A percentile compares a stretch with the other conserved stretches of the same genome.
phyloP scores from a whole-genome alignment of 2,329 filamentous ascomycete genomes.

The Botrytis hyacinthi region DNA sequence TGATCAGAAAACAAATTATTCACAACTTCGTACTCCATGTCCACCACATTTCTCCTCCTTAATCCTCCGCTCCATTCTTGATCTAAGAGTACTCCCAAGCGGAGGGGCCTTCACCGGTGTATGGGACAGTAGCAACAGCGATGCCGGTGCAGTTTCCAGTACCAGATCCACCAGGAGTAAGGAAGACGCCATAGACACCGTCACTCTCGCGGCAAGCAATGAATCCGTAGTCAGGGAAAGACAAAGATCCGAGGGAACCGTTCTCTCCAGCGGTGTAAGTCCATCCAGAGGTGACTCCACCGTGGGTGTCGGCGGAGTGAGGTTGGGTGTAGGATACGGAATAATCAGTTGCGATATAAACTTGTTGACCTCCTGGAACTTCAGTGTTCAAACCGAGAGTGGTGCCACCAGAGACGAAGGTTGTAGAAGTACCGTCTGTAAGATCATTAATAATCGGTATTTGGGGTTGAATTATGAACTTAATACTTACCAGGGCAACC shows the following conservation, averaged over 20 bases:
- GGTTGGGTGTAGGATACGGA: background rate
- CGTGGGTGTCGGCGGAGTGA: background rate
- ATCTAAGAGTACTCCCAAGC: constrained; percentile 14
- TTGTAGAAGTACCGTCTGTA: background rate
- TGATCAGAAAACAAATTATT: background rate
- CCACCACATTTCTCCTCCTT: background rate
- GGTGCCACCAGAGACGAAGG: background rate
- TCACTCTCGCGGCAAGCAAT: background rate
- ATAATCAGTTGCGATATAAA: background rate
- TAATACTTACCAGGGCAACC: background rate
- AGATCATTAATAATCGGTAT: background rate
- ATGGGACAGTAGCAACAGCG: background rate
- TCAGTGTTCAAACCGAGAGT: background rate
- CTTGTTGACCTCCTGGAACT: constrained; percentile 19
- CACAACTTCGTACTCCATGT: background rate
- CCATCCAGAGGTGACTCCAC: background rate
- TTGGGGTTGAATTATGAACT: too few relatives aligned
- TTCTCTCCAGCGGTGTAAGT: background rate
- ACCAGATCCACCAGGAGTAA: background rate
- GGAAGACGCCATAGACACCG: background rate
- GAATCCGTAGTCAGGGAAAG: constrained; percentile 7
- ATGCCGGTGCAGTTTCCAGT: constrained; percentile 13
- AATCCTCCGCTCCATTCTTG: background rate
- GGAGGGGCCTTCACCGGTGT: background rate
- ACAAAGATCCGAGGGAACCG: background rate